Conservation (phyloP, 2,329 filamentous ascomycete genomes). For the Cytospora mali region DNA sequence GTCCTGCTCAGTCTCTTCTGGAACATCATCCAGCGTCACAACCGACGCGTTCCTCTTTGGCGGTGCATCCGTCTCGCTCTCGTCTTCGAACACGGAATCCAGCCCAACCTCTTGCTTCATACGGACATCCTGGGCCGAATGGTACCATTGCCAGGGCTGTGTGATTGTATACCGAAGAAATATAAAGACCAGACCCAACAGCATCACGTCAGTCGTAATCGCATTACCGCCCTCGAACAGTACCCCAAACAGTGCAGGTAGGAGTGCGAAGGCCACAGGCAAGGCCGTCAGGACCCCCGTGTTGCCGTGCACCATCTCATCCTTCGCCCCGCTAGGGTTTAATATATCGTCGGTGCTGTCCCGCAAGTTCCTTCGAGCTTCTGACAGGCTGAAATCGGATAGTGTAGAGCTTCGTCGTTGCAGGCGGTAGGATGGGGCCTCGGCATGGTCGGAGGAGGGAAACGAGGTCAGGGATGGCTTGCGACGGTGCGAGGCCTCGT, state of each 20-base stretch:
- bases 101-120: conserved; percentile 50
- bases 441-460: conserved; percentile 33
- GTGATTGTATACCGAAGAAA: conserved; percentile 93
- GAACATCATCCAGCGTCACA: conserved; percentile 46
- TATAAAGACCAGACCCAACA: conserved; percentile 77
- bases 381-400: conserved; percentile 73
- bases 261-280: conserved; percentile 80
- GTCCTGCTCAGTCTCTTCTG: conserved; percentile 31
- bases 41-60: conserved; percentile 32
- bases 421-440: conserved; percentile 34
- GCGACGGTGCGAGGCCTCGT: conserved; percentile 38
- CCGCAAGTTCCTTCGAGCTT: conserved; percentile 64
- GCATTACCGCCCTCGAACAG: conserved; percentile 83
- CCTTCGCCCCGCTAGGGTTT: conserved; percentile 49
- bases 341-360: conserved; percentile 70
- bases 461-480: conserved; percentile 29
- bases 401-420: conserved; percentile 76
- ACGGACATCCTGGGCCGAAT: conserved; percentile 66
- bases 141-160: conserved; percentile 85
- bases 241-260: conserved; percentile 83
- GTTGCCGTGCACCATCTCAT: conserved; percentile 49
- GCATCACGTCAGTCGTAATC: conserved; percentile 81
- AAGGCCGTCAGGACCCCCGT: conserved; percentile 72
- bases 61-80: conserved; percentile 31
- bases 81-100: conserved; percentile 49